Base-by-base conservation (phyloP, 345 rosid species). In the Corchorus capsularis region DNA sequence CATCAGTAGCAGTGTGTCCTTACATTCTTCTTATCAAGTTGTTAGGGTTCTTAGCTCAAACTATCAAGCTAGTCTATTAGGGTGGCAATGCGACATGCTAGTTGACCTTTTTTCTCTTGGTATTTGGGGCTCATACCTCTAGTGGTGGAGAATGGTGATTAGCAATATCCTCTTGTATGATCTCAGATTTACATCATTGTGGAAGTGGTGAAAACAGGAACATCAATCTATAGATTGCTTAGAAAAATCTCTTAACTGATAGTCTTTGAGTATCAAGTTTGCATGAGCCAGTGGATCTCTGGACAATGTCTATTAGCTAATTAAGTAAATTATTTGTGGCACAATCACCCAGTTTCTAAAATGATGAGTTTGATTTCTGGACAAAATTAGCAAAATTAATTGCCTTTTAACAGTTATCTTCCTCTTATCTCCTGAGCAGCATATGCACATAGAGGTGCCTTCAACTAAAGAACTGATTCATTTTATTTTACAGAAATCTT, bases 401-500 rank as follows among this genome's bases (percentile, higher is more conserved):
- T 67, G 9, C 17, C 22, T 5, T 46, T 20, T 13, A 46, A 13
- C 35, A 20, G 37, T 46, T 20, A 45, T 22, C 34, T 46, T 46
- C 55, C 19, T 67, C n/a, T 67, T n/a, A 66, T 66, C 35, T 13
- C 5, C n/a, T 5, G 9, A 50, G 15, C 27, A 32, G 45, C 20
- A 50, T 16, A 4, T 50, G 27, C 27, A 69, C 39, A 27, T 6
- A 11, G 0, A 2, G 56, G 2, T 64, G 43, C 27, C 50, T 32
- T 34, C 43, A 34, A 52, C 16, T 69, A 69, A 69, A 32, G 9
- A 69, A 50, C 50, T 64, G 10, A 64, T 32, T 63, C 59, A 17
- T 72, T 73, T 74, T 73, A 61, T 20, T 15, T 16, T 77, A 77
- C 81, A 95, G 98, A 82, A 88, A 83, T 78, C 92, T 95, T 55